Evolutionary conservation across 768 basidiomycete genomes (phyloP).

Genomic region (Ephemerocybe angulata): DNA sequence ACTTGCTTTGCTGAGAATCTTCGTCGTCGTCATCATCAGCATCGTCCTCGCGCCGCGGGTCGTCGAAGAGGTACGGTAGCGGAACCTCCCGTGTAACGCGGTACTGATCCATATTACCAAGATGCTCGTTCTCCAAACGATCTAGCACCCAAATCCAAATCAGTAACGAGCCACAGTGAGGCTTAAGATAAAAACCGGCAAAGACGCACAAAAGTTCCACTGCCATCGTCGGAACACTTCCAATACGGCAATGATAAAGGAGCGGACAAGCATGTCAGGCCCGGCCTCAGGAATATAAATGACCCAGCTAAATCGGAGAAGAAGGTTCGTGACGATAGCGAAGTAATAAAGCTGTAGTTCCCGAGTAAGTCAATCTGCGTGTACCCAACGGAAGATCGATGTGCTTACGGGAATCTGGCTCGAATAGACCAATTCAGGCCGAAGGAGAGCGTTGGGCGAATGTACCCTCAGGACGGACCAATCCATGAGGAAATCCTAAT

Average conservation of each 20-base stretch:
- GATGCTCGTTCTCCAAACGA: slow-evolving; percentile 73
- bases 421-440: slow-evolving; percentile 72
- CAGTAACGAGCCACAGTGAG: not conserved
- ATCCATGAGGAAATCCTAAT: slow-evolving; percentile 87
- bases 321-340: slow-evolving; percentile 71
- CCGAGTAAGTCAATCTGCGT: not conserved
- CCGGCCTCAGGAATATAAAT: slow-evolving; percentile 61
- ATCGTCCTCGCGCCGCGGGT: slow-evolving; percentile 45
- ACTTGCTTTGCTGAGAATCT: too few relatives aligned
- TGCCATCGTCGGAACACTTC: slow-evolving; percentile 81
- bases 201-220: slow-evolving; percentile 85
- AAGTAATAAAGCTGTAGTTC: slow-evolving; percentile 65
- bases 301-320: slow-evolving; percentile 82
- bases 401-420: slow-evolving; percentile 53
- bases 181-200: not conserved
- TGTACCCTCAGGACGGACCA: slow-evolving; percentile 78
- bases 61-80: slow-evolving; percentile 68
- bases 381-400: not conserved
- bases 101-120: slow-evolving; percentile 92
- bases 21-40: slow-evolving; percentile 31
- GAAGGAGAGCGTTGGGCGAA: slow-evolving; percentile 56
- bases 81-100: slow-evolving; percentile 84
- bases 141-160: slow-evolving; percentile 14
- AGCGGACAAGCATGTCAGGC: slow-evolving; percentile 47
- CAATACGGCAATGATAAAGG: slow-evolving; percentile 64